Evolutionary conservation across 768 basidiomycete genomes (phyloP).

Genomic region (Cyclocybe aegerita): DNA sequence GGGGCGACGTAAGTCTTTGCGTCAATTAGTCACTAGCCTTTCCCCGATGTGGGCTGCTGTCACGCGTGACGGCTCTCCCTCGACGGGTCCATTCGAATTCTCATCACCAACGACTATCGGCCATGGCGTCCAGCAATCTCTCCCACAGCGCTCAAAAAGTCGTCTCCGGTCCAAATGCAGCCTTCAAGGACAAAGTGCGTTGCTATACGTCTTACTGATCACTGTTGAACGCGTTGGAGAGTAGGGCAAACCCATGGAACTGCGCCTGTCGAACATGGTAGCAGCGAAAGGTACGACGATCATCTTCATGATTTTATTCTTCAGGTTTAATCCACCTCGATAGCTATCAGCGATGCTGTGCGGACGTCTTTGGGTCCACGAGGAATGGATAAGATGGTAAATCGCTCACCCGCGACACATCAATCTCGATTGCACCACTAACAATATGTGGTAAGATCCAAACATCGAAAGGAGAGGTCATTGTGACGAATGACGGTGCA

Average conservation of each 20-base stretch:
- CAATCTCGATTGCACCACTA: conserved; percentile 7
- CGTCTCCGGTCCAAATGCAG: conserved; percentile 62
- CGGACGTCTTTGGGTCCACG: conserved; percentile 94
- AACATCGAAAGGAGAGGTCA: conserved; percentile 93
- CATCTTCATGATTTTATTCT: conserved; percentile 4
- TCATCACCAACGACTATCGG: conserved; percentile 6
- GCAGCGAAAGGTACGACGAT: conserved; percentile 83
- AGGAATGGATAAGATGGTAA: conserved; percentile 99
- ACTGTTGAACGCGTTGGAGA: conserved; percentile 24
- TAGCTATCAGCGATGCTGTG: conserved; percentile 97
- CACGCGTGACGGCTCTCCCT: conserved; percentile 35
- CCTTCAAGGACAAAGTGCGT: conserved; percentile 84
- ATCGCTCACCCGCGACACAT: conserved; percentile 14
- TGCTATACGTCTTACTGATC: conserved; percentile 2
- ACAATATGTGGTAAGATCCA: conserved; percentile 64
- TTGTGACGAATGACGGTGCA: conserved; percentile 98
- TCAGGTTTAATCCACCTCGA: conserved; percentile 12
- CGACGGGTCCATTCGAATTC: conserved; percentile 20
- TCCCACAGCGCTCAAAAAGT: conserved; percentile 39
- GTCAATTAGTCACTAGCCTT: conserved; percentile 14
- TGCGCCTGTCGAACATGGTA: conserved; percentile 95
- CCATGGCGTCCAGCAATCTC: conserved; percentile 35
- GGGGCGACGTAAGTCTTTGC: conserved; percentile 10
- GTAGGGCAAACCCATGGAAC: conserved; percentile 97
- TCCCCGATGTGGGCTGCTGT: conserved; percentile 17